Base-by-base conservation (phyloP, 1,139 yeast species). In the Hemisphaericaspora xylofermentans region DNA sequence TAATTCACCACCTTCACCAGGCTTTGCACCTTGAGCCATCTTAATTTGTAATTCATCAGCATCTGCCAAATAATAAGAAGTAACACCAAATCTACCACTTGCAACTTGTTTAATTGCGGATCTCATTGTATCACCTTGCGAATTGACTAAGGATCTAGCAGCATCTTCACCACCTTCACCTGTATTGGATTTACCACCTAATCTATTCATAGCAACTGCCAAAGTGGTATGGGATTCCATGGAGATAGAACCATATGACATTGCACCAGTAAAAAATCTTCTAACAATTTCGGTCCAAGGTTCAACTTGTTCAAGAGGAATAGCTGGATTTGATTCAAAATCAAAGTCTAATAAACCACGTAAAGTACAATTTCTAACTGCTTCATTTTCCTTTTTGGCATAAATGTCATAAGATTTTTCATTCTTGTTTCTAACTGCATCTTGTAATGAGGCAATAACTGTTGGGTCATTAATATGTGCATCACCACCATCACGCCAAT, bases 131-230 rank as follows among this genome's bases (percentile, higher is more conserved):
- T 93, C 98, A 58, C 98, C 98, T 53, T 87, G 85, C 39, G 80
- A 85, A 47, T 78, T 78, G 29, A 85, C 84, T 45, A 76, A 72
- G 5, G 96, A 86, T 58, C 98, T 79, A 58, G 93, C 96, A 36
- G 95, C 80, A 61, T 93, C 98, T 68, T 93, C 98, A 74, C 98
- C 98, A 74, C 98, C 98, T 74, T 93, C 98, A 71, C 98, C 98
- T 49, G 98, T 91, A 65, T 93, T 93, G 39, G 96, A 88, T 67
- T 89, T 93, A 56, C 97, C 98, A 42, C 98, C 98, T 53, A 93
- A 76, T 66, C 98, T 77, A 72, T 93, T 93, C 98, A 93, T 93
- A 38, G 98, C 98, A 44, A 93, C 95, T 12, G 98, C 98, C 55
- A 93, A 73, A 8, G 98, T 91, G 3, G 97, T 88, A 66, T 93